These are phyloP conservation scores for Penicillium paradoxum DNA, from an alignment of 495 filamentous ascomycete species.

Conservation along the genomic window DNA sequence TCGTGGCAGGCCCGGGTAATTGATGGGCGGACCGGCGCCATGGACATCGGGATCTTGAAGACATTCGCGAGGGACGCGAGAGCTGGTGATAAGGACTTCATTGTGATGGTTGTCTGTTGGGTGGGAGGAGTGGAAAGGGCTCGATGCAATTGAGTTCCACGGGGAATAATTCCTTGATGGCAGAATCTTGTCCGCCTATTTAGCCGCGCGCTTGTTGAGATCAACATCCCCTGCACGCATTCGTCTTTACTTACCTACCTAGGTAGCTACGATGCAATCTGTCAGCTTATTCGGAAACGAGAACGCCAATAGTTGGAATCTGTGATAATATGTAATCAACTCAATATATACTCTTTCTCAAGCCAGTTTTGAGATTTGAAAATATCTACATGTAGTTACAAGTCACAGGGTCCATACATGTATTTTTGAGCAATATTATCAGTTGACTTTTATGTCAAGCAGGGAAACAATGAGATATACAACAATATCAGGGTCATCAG, in stretches of 20 bases:
- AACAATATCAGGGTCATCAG: conserved; percentile 16
- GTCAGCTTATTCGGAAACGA: too few species aligned
- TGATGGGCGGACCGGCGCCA: conserved; percentile 28
- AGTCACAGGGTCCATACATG: neutral
- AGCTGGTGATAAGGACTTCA: conserved; percentile 39
- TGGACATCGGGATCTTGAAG: conserved; percentile 39
- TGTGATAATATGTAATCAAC: too few species aligned
- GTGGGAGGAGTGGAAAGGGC: conserved; percentile 10
- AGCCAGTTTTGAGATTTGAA: neutral
- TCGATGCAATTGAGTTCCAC: conserved; percentile 12
- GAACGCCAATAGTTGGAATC: too few species aligned
- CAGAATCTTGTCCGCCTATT: conserved; percentile 25
- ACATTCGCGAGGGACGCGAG: conserved; percentile 44
- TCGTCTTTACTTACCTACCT: neutral
- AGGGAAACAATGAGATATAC: neutral
- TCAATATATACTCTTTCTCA: too few species aligned
- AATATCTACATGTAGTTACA: neutral
- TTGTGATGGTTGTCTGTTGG: conserved; percentile 23
- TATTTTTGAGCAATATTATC: neutral
- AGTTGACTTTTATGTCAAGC: neutral
- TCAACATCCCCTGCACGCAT: neutral
- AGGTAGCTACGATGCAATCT: too few species aligned
- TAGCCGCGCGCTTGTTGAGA: conserved; percentile 31
- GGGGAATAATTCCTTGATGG: conserved; percentile 30
- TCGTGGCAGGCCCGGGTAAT: conserved; percentile 26